These are phyloP conservation scores for Mrakia frigida DNA, from an alignment of 768 basidiomycete species.

Conservation along the genomic window DNA sequence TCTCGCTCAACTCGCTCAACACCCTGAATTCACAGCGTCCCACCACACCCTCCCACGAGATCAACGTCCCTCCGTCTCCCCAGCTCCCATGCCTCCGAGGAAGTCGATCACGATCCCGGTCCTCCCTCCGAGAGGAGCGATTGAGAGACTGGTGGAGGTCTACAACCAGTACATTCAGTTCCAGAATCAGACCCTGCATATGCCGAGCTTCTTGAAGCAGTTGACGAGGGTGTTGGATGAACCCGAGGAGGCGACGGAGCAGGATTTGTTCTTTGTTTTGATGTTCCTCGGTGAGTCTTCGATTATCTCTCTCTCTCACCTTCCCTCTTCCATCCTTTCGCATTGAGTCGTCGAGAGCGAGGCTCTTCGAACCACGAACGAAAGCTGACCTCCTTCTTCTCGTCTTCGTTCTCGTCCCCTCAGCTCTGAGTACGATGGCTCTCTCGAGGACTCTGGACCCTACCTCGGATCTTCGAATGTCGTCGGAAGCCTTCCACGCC, in stretches of 20 bases:
- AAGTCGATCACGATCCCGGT: conserved; percentile 41
- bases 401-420: not conserved
- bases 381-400: not conserved
- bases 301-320: no score
- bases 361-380: not conserved
- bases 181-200: conserved; percentile 45
- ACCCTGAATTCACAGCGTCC: conserved; percentile 28
- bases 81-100: conserved; percentile 11
- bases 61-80: conserved; percentile 7
- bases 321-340: no score
- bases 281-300: conserved; percentile 43
- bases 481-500: conserved; percentile 45
- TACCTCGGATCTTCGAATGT: conserved; percentile 44
- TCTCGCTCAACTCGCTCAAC: conserved; percentile 32
- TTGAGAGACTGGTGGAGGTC: conserved; percentile 44
- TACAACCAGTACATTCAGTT: conserved; percentile 47
- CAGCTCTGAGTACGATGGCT: conserved; percentile 45
- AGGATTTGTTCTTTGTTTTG: conserved; percentile 45
- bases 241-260: conserved; percentile 41
- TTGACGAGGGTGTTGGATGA: conserved; percentile 40
- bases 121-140: conserved; percentile 44
- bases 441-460: conserved; percentile 45
- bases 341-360: not conserved
- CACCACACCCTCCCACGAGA: conserved; percentile 8
- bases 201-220: conserved; percentile 43